Evolutionary conservation across 805 yeast species (phyloP), one percentile per base, ranked within the genome.

Genomic region (Myxozyma lipomycoides): DNA sequence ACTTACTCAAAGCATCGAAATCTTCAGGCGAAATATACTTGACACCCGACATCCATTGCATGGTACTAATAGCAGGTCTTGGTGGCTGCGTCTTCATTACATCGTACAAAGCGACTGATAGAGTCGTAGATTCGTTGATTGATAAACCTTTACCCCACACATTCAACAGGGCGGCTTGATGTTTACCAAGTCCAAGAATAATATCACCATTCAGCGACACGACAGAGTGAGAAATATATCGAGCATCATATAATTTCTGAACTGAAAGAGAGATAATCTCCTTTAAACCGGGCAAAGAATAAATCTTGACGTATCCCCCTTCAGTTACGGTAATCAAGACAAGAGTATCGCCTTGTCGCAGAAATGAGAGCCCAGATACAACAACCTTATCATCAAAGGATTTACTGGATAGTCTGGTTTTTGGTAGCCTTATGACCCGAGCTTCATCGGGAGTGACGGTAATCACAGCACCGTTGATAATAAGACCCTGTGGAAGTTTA

Each of bases 21-120:
- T 86, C 95, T 1, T 75, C 73, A 21, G 76, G 66, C 1, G 81
- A 70, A n/a, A 83, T 75, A 54, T 76, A 74, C 18, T 79, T 79
- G 0, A 84, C 71, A 2, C 96, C 96, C 58, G 83, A 79, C 4
- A 93, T 86, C 93, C 96, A 86, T 66, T 84, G 91, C 40, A 86
- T 72, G 0, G 93, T 78, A 34, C 88, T 79, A 4, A 86, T 79
- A 3, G 79, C 74, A 1, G 98, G 99, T 43, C 98, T 75, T 28
- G 79, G 78, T 1, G 96, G 95, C 19, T 84, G 77, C 4, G 76
- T 70, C 40, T 84, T 74, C 54, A 80, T 78, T 23, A 79, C 83
- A 62, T 86, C 84, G 69, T 83, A 90, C 32, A 93, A 68, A 1
- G 75, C 69, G 65, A 86, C 95, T 1, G 72, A 65, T 2, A 55